These are phyloP conservation scores for Uncinocarpus reesii DNA, from an alignment of 2,329 filamentous ascomycete species.

Conservation along the genomic window DNA sequence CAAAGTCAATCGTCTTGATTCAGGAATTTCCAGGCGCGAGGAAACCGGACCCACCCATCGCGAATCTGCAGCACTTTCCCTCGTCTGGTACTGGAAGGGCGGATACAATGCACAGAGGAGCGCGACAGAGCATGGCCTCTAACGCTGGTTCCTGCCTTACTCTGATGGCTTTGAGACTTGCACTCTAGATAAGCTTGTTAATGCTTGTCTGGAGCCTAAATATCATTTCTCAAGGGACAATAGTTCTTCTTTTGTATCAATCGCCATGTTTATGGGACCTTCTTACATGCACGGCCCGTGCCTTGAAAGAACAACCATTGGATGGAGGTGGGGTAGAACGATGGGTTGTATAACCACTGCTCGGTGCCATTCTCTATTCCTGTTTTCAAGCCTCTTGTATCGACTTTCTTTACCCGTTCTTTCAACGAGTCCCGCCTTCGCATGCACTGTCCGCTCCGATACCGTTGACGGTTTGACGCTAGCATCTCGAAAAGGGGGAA, in stretches of 20 bases:
- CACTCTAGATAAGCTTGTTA: slow-evolving; percentile 6
- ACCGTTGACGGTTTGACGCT: neutral
- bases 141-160: too few species aligned
- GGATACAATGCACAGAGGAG: too few species aligned
- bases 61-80: too few species aligned
- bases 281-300: neutral
- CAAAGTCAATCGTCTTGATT: neutral
- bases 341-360: too few species aligned
- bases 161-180: too few species aligned
- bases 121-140: too few species aligned
- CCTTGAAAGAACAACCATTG: too few species aligned
- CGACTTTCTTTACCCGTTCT: neutral
- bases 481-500: neutral
- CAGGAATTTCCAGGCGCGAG: neutral
- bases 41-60: too few species aligned
- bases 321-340: too few species aligned
- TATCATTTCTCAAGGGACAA: neutral
- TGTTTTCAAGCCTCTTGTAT: too few species aligned
- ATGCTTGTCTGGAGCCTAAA: neutral
- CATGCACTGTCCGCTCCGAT: neutral
- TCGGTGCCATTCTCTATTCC: too few species aligned
- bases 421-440: neutral
- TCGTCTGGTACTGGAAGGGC: too few species aligned
- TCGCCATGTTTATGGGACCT: neutral
- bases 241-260: neutral